phyloP scores from a whole-genome alignment of 805 yeast species.

The Monosporozyma aerobia region DNA sequence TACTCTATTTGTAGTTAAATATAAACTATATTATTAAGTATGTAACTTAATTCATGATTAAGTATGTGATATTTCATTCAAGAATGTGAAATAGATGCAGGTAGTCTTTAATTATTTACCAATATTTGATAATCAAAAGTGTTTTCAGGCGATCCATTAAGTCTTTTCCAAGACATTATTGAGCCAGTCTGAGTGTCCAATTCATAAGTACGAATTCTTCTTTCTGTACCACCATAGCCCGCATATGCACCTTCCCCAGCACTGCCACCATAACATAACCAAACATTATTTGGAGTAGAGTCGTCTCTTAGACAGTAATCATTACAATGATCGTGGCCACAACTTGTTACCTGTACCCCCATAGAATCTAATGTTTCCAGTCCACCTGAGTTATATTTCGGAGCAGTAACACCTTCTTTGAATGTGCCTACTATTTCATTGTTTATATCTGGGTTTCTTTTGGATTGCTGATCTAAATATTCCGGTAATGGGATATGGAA shows the following conservation, averaged over 20 bases:
- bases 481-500: conserved; percentile 94
- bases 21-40: not conserved
- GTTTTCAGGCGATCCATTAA: conserved; percentile 45
- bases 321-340: conserved; percentile 95
- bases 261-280: conserved; percentile 94
- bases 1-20: not conserved
- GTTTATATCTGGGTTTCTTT: conserved; percentile 23
- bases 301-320: conserved; percentile 71
- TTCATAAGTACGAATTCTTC: conserved; percentile 69
- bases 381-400: conserved; percentile 60
- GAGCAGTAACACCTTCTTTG: conserved; percentile 74
- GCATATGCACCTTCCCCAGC: conserved; percentile 95
- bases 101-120: not conserved
- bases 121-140: conserved; percentile 43
- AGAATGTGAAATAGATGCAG: not conserved
- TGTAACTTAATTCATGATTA: not conserved
- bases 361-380: conserved; percentile 47
- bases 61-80: not conserved
- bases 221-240: conserved; percentile 80
- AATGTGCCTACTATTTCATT: conserved; percentile 46
- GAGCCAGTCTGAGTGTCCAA: conserved; percentile 42
- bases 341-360: conserved; percentile 67
- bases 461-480: conserved; percentile 40
- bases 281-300: conserved; percentile 34
- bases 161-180: conserved; percentile 60